Percentiles rank a stretch among this genome's conserved stretches.
Evolutionary conservation across 164 flowering plant species (phyloP).

Genomic region (Nymphaea colorata): DNA sequence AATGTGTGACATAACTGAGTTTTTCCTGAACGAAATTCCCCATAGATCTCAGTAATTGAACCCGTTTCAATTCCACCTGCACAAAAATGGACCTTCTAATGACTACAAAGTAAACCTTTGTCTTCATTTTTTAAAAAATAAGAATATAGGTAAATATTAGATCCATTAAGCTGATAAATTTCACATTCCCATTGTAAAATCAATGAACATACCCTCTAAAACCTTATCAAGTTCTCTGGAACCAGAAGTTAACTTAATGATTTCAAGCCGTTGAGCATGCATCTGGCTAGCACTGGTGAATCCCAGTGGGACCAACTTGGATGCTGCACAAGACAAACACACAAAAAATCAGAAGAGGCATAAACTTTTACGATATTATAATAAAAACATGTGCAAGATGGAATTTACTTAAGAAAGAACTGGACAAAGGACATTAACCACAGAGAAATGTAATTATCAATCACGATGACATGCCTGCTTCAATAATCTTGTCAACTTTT

Average conservation of each 20-base stretch:
- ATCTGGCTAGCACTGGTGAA: slow-evolving; percentile 90
- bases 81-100: no score
- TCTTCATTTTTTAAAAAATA: no score
- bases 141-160: no score
- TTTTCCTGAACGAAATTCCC: no score
- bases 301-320: slow-evolving; percentile 85
- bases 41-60: no score
- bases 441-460: background rate
- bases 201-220: slow-evolving; percentile 6
- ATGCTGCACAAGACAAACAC: slow-evolving; percentile 34
- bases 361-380: background rate
- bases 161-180: no score
- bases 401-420: background rate
- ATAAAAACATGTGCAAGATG: background rate
- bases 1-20: no score
- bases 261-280: slow-evolving; percentile 86
- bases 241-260: slow-evolving; percentile 86
- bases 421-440: background rate
- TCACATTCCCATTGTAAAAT: no score
- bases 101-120: no score
- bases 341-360: slow-evolving; percentile 3
- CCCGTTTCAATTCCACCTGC: no score
- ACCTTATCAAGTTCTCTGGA: slow-evolving; percentile 93
- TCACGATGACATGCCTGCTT: slow-evolving; percentile 45
- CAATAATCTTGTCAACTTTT: slow-evolving; percentile 87